phyloP scores from a whole-genome alignment of 495 filamentous ascomycete species.

The Entonaema liquescens region DNA sequence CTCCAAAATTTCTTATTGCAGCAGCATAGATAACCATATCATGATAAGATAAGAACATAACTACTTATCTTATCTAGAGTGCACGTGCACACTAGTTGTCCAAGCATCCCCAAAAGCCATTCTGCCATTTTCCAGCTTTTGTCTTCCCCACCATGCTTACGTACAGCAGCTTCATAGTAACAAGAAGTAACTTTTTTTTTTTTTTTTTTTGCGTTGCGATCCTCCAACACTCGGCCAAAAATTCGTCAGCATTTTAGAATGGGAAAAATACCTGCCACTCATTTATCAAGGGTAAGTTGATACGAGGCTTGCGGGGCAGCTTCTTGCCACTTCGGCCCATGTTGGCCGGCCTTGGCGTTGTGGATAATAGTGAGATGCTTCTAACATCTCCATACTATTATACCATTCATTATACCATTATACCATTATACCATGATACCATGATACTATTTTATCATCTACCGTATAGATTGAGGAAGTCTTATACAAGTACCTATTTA shows the following conservation, averaged over 20 bases:
- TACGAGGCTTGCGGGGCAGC: conserved; percentile 5
- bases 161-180: neutral
- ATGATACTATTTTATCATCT: too few species aligned
- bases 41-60: conserved; percentile 24
- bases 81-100: conserved; percentile 10
- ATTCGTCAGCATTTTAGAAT: conserved; percentile 15
- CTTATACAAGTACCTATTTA: conserved; percentile 41
- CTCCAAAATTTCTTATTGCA: conserved; percentile 37
- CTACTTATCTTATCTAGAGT: conserved; percentile 24
- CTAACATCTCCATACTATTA: conserved; percentile 17
- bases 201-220: neutral
- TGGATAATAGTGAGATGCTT: conserved; percentile 17
- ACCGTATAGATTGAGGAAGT: conserved; percentile 23
- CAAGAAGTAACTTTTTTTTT: neutral
- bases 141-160: neutral
- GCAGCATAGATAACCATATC: neutral
- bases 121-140: neutral
- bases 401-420: too few species aligned
- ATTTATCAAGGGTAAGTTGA: neutral
- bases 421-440: too few species aligned
- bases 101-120: neutral
- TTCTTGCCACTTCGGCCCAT: conserved; percentile 28
- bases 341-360: conserved; percentile 30
- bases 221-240: conserved; percentile 6
- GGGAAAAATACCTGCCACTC: neutral